phyloP scores from a whole-genome alignment of 2,329 filamentous ascomycete species.

The Hypoxylon sp. region DNA sequence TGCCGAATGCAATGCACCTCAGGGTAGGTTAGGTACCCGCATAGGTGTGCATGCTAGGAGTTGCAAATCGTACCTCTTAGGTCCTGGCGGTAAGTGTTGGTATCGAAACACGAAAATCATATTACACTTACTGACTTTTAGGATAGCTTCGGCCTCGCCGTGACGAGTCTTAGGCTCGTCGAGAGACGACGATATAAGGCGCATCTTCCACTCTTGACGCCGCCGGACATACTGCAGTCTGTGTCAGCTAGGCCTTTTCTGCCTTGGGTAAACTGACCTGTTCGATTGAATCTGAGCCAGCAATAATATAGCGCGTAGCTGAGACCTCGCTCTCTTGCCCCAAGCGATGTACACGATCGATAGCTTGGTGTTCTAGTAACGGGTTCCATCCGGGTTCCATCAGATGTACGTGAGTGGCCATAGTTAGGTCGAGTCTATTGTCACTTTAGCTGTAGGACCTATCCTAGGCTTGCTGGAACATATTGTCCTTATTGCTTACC shows the following conservation, averaged over 20 bases:
- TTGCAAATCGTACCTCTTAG: constrained; percentile 6
- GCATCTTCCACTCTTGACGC: constrained; percentile 24
- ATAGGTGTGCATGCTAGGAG: too few species aligned
- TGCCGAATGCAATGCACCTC: too few species aligned
- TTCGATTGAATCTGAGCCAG: constrained; percentile 30
- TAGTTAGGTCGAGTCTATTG: constrained; percentile 32
- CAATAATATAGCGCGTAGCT: constrained; percentile 28
- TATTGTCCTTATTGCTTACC: constrained; percentile 19
- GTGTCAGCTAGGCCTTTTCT: background rate
- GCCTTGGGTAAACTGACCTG: constrained; percentile 9
- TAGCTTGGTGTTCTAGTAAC: constrained; percentile 35
- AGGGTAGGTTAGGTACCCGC: too few species aligned
- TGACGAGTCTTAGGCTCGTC: constrained; percentile 2
- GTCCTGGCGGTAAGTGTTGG: background rate
- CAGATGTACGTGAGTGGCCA: constrained; percentile 30
- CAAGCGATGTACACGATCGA: constrained; percentile 35
- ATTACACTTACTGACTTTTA: constrained; percentile 19
- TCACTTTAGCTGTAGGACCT: background rate
- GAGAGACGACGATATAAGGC: constrained; percentile 22
- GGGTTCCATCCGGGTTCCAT: constrained; percentile 41
- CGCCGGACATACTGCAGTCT: constrained; percentile 20
- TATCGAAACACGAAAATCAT: background rate
- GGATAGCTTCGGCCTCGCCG: constrained; percentile 9
- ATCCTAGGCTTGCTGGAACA: too few species aligned
- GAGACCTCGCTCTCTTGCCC: constrained; percentile 28